Percentiles rank a stretch among this genome's conserved stretches.
phyloP scores from a whole-genome alignment of 306 rosid genomes.

The Pterocarpus santalinus region DNA sequence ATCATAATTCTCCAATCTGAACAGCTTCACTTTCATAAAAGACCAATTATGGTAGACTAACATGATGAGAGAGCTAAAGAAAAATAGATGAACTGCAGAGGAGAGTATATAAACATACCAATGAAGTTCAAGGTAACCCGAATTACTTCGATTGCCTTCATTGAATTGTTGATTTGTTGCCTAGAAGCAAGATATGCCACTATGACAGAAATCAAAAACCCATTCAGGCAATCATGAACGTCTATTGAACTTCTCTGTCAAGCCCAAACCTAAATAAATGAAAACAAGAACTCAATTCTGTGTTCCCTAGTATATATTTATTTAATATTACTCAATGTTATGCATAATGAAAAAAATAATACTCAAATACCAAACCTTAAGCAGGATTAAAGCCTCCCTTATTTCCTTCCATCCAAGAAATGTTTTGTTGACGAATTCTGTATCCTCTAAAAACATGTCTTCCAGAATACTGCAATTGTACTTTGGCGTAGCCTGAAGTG shows the following conservation, averaged over 20 bases:
- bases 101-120: constrained; percentile 58
- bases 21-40: constrained; percentile 35
- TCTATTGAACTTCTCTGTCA: constrained; percentile 71
- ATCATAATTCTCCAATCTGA: constrained; percentile 12
- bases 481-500: constrained; percentile 74
- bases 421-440: constrained; percentile 54
- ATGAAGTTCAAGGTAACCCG: constrained; percentile 73
- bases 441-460: constrained; percentile 83
- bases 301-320: constrained; percentile 10
- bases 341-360: neutral
- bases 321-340: neutral
- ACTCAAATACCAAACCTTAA: constrained; percentile 67
- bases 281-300: constrained; percentile 30
- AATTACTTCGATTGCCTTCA: constrained; percentile 76
- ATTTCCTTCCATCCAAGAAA: constrained; percentile 81
- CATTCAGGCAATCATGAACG: constrained; percentile 83
- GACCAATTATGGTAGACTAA: constrained; percentile 28
- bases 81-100: constrained; percentile 27
- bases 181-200: constrained; percentile 72
- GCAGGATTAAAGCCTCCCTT: constrained; percentile 70
- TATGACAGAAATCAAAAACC: constrained; percentile 75
- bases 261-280: constrained; percentile 82
- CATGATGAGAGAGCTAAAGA: constrained; percentile 16
- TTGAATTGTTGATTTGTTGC: constrained; percentile 65
- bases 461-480: constrained; percentile 92